phyloP scores from a whole-genome alignment of 23 red algal species.

The Agarophyton chilense region DNA sequence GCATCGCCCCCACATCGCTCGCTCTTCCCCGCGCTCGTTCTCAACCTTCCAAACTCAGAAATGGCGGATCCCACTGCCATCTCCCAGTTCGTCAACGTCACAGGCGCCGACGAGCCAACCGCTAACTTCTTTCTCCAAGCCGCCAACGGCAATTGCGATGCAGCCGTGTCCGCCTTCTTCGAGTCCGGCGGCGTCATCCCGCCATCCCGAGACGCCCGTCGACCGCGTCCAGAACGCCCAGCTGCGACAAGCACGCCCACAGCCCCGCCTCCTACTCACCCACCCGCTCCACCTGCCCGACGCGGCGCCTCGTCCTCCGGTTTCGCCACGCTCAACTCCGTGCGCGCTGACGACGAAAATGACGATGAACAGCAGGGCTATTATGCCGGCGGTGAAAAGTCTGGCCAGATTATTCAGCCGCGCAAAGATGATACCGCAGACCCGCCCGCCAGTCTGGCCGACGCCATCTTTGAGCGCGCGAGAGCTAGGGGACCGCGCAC shows the following conservation, averaged over 20 bases:
- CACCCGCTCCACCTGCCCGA: neutral
- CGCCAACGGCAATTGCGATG: conserved; percentile 60
- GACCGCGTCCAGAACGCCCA: neutral
- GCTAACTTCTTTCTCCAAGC: conserved; percentile 74
- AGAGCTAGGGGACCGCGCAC: conserved; percentile 44
- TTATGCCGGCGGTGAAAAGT: conserved; percentile 95
- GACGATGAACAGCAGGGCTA: conserved; percentile 80
- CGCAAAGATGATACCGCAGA: conserved; percentile 1
- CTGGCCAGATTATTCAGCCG: conserved; percentile 94
- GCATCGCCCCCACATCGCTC: too few species aligned
- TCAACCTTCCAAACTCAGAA: neutral
- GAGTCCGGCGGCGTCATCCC: conserved; percentile 52
- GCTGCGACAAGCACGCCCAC: conserved; percentile 23
- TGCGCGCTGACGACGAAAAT: conserved; percentile 38
- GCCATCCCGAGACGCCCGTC: neutral
- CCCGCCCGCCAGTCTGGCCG: conserved; percentile 43
- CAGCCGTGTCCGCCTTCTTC: conserved; percentile 78
- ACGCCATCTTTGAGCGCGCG: conserved; percentile 89
- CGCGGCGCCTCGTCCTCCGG: conserved; percentile 17
- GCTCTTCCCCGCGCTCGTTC: too few species aligned
- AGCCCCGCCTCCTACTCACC: neutral
- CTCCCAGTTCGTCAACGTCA: conserved; percentile 73
- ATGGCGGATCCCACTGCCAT: conserved; percentile 71
- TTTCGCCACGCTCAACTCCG: conserved; percentile 62
- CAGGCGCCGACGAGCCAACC: conserved; percentile 62